Evolutionary conservation across 2,329 filamentous ascomycete species (phyloP).

Genomic region (Monosporascus cannonballus): DNA sequence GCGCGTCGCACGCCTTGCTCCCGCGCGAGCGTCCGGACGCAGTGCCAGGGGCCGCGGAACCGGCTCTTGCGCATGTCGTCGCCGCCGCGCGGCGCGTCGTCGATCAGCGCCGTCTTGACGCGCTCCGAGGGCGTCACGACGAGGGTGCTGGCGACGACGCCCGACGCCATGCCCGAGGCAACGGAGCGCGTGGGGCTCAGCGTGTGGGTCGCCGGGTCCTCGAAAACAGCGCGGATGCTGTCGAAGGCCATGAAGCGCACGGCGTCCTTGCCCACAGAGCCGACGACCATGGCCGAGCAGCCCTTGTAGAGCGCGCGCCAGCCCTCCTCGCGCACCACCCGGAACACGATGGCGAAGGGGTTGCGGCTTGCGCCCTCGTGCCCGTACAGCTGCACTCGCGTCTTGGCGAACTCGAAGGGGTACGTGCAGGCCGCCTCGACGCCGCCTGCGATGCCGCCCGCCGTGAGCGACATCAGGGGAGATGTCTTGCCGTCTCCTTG

Average conservation of each 20-base stretch:
- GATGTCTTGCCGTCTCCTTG: conserved; percentile 18
- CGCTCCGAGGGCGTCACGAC: conserved; percentile 58
- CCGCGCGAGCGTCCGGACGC: conserved; percentile 39
- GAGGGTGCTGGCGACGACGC: conserved; percentile 49
- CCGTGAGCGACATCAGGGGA: conserved; percentile 21
- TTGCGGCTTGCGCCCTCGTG: conserved; percentile 36
- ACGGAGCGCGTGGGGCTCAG: conserved; percentile 50
- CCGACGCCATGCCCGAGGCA: conserved; percentile 51
- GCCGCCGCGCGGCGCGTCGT: conserved; percentile 36
- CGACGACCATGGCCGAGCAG: conserved; percentile 45
- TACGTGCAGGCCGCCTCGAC: conserved; percentile 35
- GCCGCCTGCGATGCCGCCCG: conserved; percentile 26
- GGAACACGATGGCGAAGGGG: conserved; percentile 47
- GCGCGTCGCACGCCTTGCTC: conserved; percentile 46
- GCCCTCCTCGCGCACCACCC: conserved; percentile 52
- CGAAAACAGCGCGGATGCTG: conserved; percentile 51
- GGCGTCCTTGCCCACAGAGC: conserved; percentile 56
- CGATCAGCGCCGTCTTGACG: conserved; percentile 59
- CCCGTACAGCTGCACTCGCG: conserved; percentile 47
- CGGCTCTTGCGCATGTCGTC: conserved; percentile 11
- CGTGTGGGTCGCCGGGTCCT: conserved; percentile 41
- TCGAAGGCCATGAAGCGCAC: conserved; percentile 60
- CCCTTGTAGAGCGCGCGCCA: conserved; percentile 54
- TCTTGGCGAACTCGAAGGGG: conserved; percentile 61
- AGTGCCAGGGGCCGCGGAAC: conserved; percentile 46